A percentile compares a stretch with the other conserved stretches of the same genome.
phyloP scores from a whole-genome alignment of 106 monocot genomes.

The Dioscorea zingiberensis region DNA sequence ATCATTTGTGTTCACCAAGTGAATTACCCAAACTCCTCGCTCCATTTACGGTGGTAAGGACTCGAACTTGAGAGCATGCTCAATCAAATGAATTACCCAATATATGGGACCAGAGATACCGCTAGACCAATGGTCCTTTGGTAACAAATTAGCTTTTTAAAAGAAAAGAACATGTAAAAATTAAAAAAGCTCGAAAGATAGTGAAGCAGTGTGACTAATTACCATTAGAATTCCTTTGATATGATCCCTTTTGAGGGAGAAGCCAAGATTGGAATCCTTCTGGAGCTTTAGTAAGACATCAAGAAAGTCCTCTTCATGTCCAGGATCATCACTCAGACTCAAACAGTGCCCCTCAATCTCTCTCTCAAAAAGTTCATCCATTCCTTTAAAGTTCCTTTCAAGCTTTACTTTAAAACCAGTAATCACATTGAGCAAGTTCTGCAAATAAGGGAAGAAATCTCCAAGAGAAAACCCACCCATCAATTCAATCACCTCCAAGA shows the following conservation, averaged over 20 bases:
- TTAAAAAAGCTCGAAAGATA: too few species aligned
- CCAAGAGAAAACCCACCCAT: slow-evolving; percentile 13
- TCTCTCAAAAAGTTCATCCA: slow-evolving; percentile 20
- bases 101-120: too few species aligned
- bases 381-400: slow-evolving; percentile 2
- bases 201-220: not conserved
- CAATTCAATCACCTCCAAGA: slow-evolving; percentile 6
- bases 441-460: slow-evolving; percentile 27
- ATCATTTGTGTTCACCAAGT: too few species aligned
- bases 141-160: not conserved
- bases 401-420: slow-evolving; percentile 10
- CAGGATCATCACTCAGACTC: too few species aligned
- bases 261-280: slow-evolving; percentile 5
- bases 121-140: too few species aligned
- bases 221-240: slow-evolving; percentile 32
- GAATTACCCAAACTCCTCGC: too few species aligned
- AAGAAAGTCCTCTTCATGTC: slow-evolving; percentile 2
- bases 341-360: slow-evolving; percentile 12
- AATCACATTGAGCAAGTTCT: slow-evolving; percentile 11
- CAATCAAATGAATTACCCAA: too few species aligned
- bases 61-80: too few species aligned
- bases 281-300: slow-evolving; percentile 4
- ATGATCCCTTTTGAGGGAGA: slow-evolving; percentile 9
- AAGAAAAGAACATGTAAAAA: not conserved
- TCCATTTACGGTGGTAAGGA: too few species aligned